Base-by-base conservation (phyloP, 768 basidiomycete species). In the Saitozyma podzolica region DNA sequence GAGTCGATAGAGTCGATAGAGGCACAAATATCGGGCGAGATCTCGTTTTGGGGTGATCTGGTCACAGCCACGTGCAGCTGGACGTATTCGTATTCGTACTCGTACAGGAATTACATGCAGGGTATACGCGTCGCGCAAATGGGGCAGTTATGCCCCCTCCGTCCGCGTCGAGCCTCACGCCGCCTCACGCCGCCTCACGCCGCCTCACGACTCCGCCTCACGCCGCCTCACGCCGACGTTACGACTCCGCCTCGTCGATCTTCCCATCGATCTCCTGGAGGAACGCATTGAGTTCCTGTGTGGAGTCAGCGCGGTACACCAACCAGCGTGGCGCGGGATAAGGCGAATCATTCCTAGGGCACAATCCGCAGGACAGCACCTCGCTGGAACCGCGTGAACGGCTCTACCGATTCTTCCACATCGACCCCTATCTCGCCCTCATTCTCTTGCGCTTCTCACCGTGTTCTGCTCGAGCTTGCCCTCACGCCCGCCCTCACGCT, bases 221-320 rank as follows among this genome's bases (percentile, higher is more conserved):
- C 16, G 17, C 40, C 20, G 19, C 54, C 45, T 13, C 52, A 10
- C n/a, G 29, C 29, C 29, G 29, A 5, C 2, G 2, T 29, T 5
- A 29, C 45, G 45, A 2, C 9, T 58, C 42, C 57, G n/a, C 57
- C 19, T 29, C 50, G 14, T 49, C 51, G 13, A 74, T 55, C 56
- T 71, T 71, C 17, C 67, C 68, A 29, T 75, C 71, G 50, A 76
- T 69, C 65, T 76, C 74, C 41, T 71, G 67, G n/a, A 73, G 50
- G 66, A 71, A 73, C 9, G 58, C 57, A 54, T 72, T 73, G 51
- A 76, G 56, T 61, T 76, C 74, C 74, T 75, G 50, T 41, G 29
- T 2, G 40, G 14, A 17, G 55, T 54, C 45, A 59, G 57, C 50
- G 16, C 9, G 40, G 8, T n/a, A 29, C 42, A 6, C 37, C 14